phyloP scores from a whole-genome alignment of 768 basidiomycete species.

The Tricholoma saponaceum region DNA sequence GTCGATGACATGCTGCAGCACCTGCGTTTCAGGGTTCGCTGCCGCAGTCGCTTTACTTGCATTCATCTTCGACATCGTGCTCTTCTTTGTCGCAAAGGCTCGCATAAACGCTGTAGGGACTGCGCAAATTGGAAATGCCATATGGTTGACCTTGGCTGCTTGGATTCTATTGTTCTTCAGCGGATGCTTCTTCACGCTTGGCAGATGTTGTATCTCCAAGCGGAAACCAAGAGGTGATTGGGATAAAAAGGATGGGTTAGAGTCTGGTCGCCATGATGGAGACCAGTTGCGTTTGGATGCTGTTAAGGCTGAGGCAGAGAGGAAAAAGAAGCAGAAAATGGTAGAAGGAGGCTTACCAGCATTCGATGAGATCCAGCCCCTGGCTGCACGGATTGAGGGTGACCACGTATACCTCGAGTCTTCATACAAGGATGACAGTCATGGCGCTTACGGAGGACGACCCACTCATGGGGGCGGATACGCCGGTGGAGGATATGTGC shows the following conservation, averaged over 20 bases:
- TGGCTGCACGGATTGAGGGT: conserved; percentile 56
- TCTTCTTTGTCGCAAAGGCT: conserved; percentile 87
- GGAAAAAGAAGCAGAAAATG: conserved; percentile 62
- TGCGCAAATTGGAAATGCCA: conserved; percentile 80
- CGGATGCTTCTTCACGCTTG: conserved; percentile 82
- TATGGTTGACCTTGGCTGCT: conserved; percentile 88
- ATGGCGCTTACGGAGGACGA: conserved; percentile 26
- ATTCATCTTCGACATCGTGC: conserved; percentile 87
- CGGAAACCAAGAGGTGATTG: conserved; percentile 37
- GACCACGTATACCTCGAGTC: conserved; percentile 57
- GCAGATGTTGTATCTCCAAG: conserved; percentile 77
- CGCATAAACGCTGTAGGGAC: conserved; percentile 78
- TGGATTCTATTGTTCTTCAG: conserved; percentile 87
- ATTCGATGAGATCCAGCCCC: conserved; percentile 71
- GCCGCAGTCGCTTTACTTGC: conserved; percentile 77
- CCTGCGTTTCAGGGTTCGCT: conserved; percentile 76
- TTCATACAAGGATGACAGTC: conserved; percentile 25
- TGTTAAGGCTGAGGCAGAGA: conserved; percentile 81
- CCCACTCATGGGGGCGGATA: conserved; percentile 28
- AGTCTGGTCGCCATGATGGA: conserved; percentile 22
- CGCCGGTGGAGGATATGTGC: conserved; percentile 58
- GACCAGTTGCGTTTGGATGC: conserved; percentile 76
- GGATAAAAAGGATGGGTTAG: conserved; percentile 30
- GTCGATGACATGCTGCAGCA: conserved; percentile 81
- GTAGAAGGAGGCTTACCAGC: conserved; percentile 70